These are phyloP conservation scores for Pleurotus cornucopiae DNA, from an alignment of 768 basidiomycete genomes.

Conservation along the genomic window DNA sequence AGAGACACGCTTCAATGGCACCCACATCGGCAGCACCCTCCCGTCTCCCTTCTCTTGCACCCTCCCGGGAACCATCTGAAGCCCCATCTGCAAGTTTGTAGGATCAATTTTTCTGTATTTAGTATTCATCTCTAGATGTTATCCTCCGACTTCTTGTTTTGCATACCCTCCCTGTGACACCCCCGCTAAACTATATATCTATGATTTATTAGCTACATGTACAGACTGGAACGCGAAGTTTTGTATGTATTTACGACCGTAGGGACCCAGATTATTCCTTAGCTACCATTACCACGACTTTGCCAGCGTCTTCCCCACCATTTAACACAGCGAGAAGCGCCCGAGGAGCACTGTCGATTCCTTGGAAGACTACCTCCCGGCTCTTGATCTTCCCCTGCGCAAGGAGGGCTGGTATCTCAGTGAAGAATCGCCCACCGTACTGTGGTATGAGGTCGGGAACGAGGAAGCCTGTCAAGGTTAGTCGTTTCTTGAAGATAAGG, in stretches of 20 bases:
- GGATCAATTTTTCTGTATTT: too few relatives aligned
- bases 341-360: constrained; percentile 33
- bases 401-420: constrained; percentile 29
- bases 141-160: too few relatives aligned
- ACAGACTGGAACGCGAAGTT: not conserved
- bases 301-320: constrained; percentile 15
- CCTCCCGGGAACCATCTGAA: constrained; percentile 18
- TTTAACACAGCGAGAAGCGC: constrained; percentile 28
- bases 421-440: constrained; percentile 31
- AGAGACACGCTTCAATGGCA: constrained; percentile 28
- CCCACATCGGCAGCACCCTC: constrained; percentile 27
- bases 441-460: constrained; percentile 23
- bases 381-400: constrained; percentile 34
- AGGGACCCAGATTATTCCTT: not conserved
- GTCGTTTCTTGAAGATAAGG: constrained; percentile 26
- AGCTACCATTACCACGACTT: constrained; percentile 5
- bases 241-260: not conserved
- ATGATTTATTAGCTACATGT: not conserved
- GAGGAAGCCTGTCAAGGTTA: constrained; percentile 34
- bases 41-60: constrained; percentile 18
- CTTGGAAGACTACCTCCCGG: constrained; percentile 29
- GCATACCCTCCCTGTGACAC: too few relatives aligned
- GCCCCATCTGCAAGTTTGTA: constrained; percentile 12
- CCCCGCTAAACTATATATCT: not conserved
- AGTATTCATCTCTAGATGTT: too few relatives aligned